Evolutionary conservation across 352 stramenopile genomes (phyloP).

Genomic region (Pythium aphanidermatum): DNA sequence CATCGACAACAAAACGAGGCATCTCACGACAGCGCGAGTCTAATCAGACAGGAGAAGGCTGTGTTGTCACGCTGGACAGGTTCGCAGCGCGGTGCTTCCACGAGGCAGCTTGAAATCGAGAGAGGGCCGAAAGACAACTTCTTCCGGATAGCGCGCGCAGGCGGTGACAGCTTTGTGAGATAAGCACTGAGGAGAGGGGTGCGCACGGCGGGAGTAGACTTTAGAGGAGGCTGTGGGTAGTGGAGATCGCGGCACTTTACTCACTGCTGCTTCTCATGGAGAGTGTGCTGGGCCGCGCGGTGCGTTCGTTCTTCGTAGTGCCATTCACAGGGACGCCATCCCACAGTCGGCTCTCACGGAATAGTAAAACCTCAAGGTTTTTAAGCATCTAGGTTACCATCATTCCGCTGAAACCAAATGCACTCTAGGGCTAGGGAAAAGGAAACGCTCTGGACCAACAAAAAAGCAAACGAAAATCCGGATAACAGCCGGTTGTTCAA

Average conservation of each 20-base stretch:
- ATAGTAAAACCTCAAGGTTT: background rate
- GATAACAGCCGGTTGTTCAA: too few relatives aligned
- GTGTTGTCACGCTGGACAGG: background rate
- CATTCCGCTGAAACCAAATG: background rate
- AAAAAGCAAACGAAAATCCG: too few relatives aligned
- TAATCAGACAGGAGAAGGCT: conserved; percentile 1
- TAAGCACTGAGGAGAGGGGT: background rate
- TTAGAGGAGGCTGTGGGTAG: too few relatives aligned
- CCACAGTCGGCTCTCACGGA: background rate
- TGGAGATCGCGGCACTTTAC: too few relatives aligned
- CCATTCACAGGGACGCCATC: background rate
- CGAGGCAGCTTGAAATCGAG: background rate
- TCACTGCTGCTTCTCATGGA: too few relatives aligned
- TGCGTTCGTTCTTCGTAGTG: conserved; percentile 1
- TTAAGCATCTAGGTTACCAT: background rate
- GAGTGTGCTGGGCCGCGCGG: background rate
- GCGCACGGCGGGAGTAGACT: background rate
- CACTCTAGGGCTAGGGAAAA: too few relatives aligned
- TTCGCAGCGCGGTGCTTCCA: background rate
- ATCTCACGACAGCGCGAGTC: background rate
- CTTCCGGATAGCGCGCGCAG: conserved; percentile 3
- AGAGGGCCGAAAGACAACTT: conserved; percentile 12
- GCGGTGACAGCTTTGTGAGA: background rate
- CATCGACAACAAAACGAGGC: conserved; percentile 4
- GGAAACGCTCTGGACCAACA: too few relatives aligned